Evolutionary conservation across 495 filamentous ascomycete genomes (phyloP), one percentile per base, ranked within the genome.

Genomic region (Podospora tetraspora): DNA sequence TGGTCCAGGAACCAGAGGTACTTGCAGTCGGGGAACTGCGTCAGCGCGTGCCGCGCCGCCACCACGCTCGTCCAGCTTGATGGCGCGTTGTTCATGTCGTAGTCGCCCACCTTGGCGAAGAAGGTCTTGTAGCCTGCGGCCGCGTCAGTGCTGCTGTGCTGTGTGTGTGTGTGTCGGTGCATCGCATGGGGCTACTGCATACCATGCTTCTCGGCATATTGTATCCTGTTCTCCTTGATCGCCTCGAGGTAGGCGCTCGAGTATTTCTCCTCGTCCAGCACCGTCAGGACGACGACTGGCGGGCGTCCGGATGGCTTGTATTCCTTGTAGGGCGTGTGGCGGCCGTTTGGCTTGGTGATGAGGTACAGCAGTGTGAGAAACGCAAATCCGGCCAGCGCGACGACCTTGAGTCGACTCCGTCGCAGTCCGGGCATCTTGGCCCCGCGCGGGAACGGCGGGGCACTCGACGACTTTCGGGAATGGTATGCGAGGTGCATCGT

Each of bases 401-500:
- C 77, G 3, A 85, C 74, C 76, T 89, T 90, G 19, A 93, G 75
- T 63, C 92, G 87, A 71, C 85, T 88, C 63, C 88, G 84, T 69
- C 91, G 87, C 70, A 92, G 81, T 64, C 74, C 71, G 10, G 86
- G 86, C 66, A 90, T 80, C 66, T 86, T 83, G 22, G 88, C 83
- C 34, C 87, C 82, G 71, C 88, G 86, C 43, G 82, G 73, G 73
- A 83, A 88, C 29, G 84, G 85, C 34, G 89, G 88, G 64, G 90
- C 85, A 71, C 88, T 85, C 66, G 89, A 91, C 72, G 87, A 87
- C 79, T 91, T 95, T 74, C 93, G 89, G 67, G 92, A 88, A 66
- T 93, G 94, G 69, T 94, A 81, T 65, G 94, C 94, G 83, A 93
- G 94, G 75, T 98, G 94, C 94, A 98, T 97, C 69, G 71, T 79